Evolutionary conservation across 371 early-diverging fungal genomes (phyloP), one percentile per base, ranked within the genome.

Genomic region (Mycotypha africana): DNA sequence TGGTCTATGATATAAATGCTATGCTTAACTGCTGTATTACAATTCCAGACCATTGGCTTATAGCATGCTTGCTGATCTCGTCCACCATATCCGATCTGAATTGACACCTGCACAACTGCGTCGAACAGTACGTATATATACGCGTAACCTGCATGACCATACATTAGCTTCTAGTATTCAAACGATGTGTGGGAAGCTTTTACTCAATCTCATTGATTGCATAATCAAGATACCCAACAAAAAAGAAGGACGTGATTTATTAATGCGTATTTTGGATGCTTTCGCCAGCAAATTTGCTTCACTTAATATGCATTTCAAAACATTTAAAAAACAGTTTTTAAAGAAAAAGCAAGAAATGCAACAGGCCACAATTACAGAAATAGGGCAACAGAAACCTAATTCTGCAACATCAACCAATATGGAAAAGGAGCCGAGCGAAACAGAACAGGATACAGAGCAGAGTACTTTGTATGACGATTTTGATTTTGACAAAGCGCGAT

Each of bases 41-140:
- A n/a, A n/a, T 33, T 33, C 4, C n/a, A 87, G 92, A 49, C 92
- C 96, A 2, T 68, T 93, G 28, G 97, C 93, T 1, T 91, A 93
- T 56, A 91, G 90, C 53, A 90, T 95, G 76, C 77, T 98, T 16
- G 95, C 96, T 1, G 99, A 99, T 67, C 67, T 97, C 38, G 85
- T 97, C 28, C 96, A 96, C 54, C 91, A 93, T 62, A 89, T 97
- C 35, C 88, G 97, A 24, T 69, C 75, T 0, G 91, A 93, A 38
- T 75, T 98, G 4, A 76, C 85, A 2, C 78, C 84, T 7, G 51
- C 59, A n/a, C 94, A 95, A 58, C 65, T 98, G 8, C 70, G 86
- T 4, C 65, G 76, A 26, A 91, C 90, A 10, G 86, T 97, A 7
- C 81, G 86, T 46, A 87, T 94, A 16, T 97, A 95, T 64, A 85